Conservation (phyloP, 805 yeast species). For the Saturnispora besseyi region DNA sequence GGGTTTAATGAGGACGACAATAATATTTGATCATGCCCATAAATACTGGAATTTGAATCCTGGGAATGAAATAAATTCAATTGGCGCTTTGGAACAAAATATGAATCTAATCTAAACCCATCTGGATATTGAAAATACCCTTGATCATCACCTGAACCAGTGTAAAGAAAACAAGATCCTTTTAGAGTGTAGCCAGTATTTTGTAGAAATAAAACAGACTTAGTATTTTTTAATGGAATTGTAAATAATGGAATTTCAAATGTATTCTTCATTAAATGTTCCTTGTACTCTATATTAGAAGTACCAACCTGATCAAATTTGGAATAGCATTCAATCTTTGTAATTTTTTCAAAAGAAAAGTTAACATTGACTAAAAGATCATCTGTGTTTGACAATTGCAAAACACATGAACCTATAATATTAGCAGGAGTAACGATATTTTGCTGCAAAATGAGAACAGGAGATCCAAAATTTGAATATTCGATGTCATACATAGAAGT, state of each 20-base stretch:
- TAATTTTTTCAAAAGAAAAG: constrained; percentile 5
- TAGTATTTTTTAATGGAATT: constrained; percentile 20
- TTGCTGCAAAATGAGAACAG: neutral
- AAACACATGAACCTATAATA: constrained; percentile 3
- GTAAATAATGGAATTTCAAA: constrained; percentile 24
- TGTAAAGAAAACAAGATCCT: constrained; percentile 20
- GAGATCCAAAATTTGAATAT: constrained; percentile 1
- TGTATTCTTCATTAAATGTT: constrained; percentile 13
- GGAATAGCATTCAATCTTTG: constrained; percentile 2
- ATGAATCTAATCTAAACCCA: constrained; percentile 15
- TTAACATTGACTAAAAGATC: constrained; percentile 3
- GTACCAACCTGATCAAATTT: neutral
- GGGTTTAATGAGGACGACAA: constrained; percentile 16
- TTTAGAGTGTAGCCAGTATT: constrained; percentile 17
- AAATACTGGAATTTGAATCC: constrained; percentile 14
- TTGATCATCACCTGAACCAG: constrained; percentile 23
- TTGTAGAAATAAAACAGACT: constrained; percentile 22
- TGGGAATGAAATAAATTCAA: constrained; percentile 15
- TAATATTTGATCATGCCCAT: constrained; percentile 23
- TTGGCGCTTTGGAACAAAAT: constrained; percentile 18
- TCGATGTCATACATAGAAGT: neutral
- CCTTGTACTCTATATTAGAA: neutral
- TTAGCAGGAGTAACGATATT: neutral
- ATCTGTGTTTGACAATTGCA: constrained; percentile 1
- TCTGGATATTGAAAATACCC: constrained; percentile 10